A percentile compares a stretch with the other conserved stretches of the same genome.
Conservation (phyloP, 257 asterid genomes). For the Linderniella brevidens region DNA sequence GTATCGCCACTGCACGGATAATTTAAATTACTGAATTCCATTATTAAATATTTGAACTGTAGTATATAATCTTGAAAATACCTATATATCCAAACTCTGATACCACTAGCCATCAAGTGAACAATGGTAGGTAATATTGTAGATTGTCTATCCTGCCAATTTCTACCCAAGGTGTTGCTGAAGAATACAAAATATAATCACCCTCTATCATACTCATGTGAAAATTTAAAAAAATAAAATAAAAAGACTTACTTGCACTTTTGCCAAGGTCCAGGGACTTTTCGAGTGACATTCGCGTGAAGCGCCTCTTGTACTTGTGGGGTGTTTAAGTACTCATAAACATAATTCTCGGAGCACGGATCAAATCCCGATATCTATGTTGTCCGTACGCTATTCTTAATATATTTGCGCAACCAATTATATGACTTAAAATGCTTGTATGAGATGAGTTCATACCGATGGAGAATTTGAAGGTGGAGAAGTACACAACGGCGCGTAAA, state of each 20-base stretch:
- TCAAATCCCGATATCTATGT: constrained; percentile 23
- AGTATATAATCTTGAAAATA: not conserved
- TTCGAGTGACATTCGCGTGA: constrained; percentile 27
- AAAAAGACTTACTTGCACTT: constrained; percentile 23
- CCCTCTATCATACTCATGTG: not conserved
- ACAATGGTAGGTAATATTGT: constrained; percentile 23
- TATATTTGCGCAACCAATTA: too few species aligned
- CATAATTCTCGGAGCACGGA: constrained; percentile 31
- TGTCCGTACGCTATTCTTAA: not conserved
- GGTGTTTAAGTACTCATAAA: constrained; percentile 16
- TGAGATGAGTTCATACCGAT: constrained; percentile 4
- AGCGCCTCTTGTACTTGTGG: constrained; percentile 30
- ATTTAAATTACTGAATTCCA: not conserved
- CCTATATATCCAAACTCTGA: constrained; percentile 36
- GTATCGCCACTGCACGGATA: constrained; percentile 23
- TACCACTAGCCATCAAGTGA: constrained; percentile 27
- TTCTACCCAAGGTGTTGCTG: not conserved
- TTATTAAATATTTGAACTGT: too few species aligned
- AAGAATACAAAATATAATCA: too few species aligned
- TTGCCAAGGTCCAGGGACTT: constrained; percentile 21
- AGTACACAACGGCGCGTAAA: constrained; percentile 36
- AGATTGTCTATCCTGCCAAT: constrained; percentile 20
- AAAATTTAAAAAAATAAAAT: not conserved
- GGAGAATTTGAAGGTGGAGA: constrained; percentile 10
- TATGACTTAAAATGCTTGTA: not conserved